These are phyloP conservation scores for Peronosclerospora sorghi DNA, from an alignment of 352 stramenopile genomes.

Conservation along the genomic window DNA sequence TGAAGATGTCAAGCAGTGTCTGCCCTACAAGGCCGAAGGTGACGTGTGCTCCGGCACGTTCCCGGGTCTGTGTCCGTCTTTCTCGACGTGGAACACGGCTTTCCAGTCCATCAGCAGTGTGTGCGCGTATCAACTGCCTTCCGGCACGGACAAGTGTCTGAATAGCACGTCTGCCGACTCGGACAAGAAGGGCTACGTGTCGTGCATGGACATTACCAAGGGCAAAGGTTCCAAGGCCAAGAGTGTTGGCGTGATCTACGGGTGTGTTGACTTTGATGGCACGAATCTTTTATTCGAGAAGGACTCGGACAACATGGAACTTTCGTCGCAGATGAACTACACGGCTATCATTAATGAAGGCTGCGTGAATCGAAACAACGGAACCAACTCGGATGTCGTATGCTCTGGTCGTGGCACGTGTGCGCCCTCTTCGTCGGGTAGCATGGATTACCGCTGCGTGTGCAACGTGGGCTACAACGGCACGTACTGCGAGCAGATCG, in stretches of 20 bases:
- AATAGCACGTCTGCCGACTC: conserved; percentile 17
- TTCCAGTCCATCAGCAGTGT: conserved; percentile 60
- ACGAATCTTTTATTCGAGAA: conserved; percentile 44
- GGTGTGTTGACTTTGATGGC: conserved; percentile 70
- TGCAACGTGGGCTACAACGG: conserved; percentile 74
- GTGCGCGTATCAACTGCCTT: conserved; percentile 56
- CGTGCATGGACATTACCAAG: conserved; percentile 33
- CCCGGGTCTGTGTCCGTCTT: conserved; percentile 56
- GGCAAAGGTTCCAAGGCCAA: conserved; percentile 18
- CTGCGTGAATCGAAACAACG: conserved; percentile 57
- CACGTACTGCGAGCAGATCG: conserved; percentile 67
- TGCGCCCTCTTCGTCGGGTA: conserved; percentile 21
- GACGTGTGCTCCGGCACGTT: conserved; percentile 49
- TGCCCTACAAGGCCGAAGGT: conserved; percentile 33
- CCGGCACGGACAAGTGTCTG: conserved; percentile 30
- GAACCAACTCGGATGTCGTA: conserved; percentile 41
- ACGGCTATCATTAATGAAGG: conserved; percentile 34
- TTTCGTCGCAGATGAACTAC: conserved; percentile 53
- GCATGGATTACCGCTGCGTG: conserved; percentile 48
- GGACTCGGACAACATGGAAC: conserved; percentile 34
- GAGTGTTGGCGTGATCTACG: conserved; percentile 50
- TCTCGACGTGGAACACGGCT: conserved; percentile 54
- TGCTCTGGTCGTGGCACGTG: conserved; percentile 71
- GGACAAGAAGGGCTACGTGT: conserved; percentile 19
- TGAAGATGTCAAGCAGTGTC: conserved; percentile 66